These are phyloP conservation scores for Metschnikowia hibisci DNA, from an alignment of 805 yeast genomes.

Conservation along the genomic window DNA sequence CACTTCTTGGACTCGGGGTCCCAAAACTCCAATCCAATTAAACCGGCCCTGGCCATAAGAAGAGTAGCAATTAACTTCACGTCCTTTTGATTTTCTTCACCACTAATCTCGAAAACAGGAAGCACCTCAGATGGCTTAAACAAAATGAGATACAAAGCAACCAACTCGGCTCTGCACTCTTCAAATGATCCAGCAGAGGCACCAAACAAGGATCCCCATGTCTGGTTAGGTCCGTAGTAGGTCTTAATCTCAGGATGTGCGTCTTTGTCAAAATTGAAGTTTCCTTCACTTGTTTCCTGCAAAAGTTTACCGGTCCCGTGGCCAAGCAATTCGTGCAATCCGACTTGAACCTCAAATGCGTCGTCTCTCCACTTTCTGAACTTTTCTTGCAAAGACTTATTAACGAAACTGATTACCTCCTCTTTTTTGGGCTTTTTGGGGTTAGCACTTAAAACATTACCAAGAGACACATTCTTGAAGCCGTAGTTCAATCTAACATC, in stretches of 20 bases:
- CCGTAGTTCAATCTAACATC: conserved; percentile 81
- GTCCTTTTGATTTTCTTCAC: conserved; percentile 55
- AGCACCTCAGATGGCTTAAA: conserved; percentile 57
- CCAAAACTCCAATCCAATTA: conserved; percentile 80
- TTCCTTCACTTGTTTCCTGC: conserved; percentile 50
- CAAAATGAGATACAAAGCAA: conserved; percentile 76
- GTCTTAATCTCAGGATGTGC: conserved; percentile 68
- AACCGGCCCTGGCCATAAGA: conserved; percentile 86
- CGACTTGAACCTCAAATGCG: conserved; percentile 90
- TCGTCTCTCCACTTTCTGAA: conserved; percentile 72
- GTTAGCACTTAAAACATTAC: conserved; percentile 73
- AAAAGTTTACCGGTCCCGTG: conserved; percentile 88
- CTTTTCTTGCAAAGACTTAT: conserved; percentile 47
- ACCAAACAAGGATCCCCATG: conserved; percentile 89
- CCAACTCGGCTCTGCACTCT: conserved; percentile 90
- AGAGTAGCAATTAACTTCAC: conserved; percentile 65
- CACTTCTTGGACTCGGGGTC: conserved; percentile 77
- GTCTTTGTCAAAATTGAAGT: conserved; percentile 65
- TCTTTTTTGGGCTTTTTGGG: conserved; percentile 61
- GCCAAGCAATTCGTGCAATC: conserved; percentile 86
- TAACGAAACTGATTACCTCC: conserved; percentile 64
- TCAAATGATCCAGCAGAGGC: conserved; percentile 82
- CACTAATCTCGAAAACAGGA: conserved; percentile 66
- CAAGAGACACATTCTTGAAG: conserved; percentile 84
- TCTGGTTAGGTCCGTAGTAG: conserved; percentile 74